phyloP scores from a whole-genome alignment of 345 rosid species.

The Eucalyptus camaldulensis region DNA sequence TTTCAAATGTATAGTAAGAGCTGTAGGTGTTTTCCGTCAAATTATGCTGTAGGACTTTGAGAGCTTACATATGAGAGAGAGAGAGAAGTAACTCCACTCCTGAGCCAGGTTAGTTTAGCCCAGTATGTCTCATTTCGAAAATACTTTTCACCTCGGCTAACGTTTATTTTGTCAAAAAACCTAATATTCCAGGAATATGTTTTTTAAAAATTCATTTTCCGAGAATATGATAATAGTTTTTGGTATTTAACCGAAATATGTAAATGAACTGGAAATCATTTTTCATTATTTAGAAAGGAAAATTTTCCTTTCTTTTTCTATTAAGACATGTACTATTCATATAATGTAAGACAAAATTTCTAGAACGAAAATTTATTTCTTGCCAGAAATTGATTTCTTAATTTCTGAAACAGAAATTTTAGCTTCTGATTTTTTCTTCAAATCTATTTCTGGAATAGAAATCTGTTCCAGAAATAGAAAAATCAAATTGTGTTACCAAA shows the following conservation, averaged over 20 bases:
- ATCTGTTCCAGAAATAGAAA: too few relatives aligned
- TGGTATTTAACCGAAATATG: neutral
- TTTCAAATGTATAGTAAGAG: neutral
- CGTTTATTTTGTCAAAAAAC: neutral
- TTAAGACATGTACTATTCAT: neutral
- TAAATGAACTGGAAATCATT: neutral
- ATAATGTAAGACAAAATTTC: neutral
- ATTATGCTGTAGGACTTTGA: neutral
- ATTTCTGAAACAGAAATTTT: too few relatives aligned
- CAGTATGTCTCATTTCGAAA: neutral
- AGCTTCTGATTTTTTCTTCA: too few relatives aligned
- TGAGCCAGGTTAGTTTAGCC: neutral
- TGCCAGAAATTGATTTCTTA: too few relatives aligned
- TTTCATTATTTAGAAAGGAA: neutral
- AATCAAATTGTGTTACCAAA: too few relatives aligned
- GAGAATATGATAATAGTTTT: neutral
- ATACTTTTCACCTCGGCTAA: neutral
- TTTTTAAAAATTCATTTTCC: neutral
- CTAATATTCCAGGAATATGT: too few relatives aligned
- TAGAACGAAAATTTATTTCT: too few relatives aligned
- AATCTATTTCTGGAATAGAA: too few relatives aligned
- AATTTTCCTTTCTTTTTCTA: neutral
- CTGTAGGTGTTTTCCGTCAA: neutral
- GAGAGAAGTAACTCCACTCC: neutral
- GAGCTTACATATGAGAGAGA: too few relatives aligned